Base-by-base conservation (phyloP, 257 asterid species). In the Nicotiana sylvestris region DNA sequence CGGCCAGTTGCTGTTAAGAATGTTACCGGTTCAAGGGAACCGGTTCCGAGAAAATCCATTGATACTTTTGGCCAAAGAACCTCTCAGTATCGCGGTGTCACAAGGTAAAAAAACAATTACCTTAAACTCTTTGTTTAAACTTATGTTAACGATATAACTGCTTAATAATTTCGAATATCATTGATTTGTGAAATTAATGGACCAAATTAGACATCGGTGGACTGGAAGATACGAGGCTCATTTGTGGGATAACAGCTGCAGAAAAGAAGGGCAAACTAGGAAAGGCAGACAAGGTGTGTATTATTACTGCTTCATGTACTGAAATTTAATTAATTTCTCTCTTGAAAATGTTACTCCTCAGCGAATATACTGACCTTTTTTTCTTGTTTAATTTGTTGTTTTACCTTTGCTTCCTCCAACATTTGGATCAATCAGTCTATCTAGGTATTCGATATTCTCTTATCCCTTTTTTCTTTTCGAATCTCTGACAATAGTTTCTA, bases 141-240 rank as follows among this genome's bases (percentile, higher is more conserved):
- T 1, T 6, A 16, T 33, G 29, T 25, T 6, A 66, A 32, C 5
- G 18, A 11, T 81, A 29, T 33, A 16, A 43, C 4, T 35, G 33
- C 37, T 58, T 39, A 8, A 60, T 18, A n/a, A 43, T 37, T 18
- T 61, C 2, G 79, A 25, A 25, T 55, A 17, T 9, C 16, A 1
- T 30, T 49, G 4, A 8, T 8, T 6, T 5, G 3, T 12, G 15
- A 16, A 16, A 43, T 43, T 43, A 8, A 80, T 83, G 55, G 66
- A 3, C 39, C 29, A 15, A 35, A 55, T 56, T 82, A 93, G 98
- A 85, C 98, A 93, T 87, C 82, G 97, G 76, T 93, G 98, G 98
- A 93, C 98, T 6, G 97, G 98, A 78, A 91, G 98, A 84, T 92
- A 93, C 81, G 98, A 93, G 78, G 98, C 97, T 39, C 98, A 93